Conservation (phyloP, 495 filamentous ascomycete species). For the Oidiodendron maius region DNA sequence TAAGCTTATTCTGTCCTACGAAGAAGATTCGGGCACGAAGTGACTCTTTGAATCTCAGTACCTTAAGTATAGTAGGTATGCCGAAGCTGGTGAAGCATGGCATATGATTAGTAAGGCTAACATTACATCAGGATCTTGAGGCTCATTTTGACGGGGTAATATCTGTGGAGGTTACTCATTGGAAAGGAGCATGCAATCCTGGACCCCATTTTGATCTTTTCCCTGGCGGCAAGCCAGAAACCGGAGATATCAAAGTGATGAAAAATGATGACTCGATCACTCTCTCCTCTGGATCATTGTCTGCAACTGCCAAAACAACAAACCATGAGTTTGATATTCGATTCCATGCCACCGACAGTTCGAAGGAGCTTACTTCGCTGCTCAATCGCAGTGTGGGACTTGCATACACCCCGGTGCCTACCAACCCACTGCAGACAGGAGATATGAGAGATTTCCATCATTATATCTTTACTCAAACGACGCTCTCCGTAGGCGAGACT, state of each 20-base stretch:
- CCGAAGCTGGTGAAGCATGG: neutral
- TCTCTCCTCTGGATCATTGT: conserved; percentile 48
- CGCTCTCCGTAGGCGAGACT: conserved; percentile 59
- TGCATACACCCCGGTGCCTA: conserved; percentile 45
- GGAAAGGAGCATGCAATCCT: conserved; percentile 48
- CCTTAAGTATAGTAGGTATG: conserved; percentile 37
- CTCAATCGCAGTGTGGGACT: conserved; percentile 54
- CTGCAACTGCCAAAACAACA: conserved; percentile 44
- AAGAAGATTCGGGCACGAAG: conserved; percentile 39
- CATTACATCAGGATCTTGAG: conserved; percentile 38
- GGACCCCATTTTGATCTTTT: conserved; percentile 61
- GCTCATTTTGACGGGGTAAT: conserved; percentile 55
- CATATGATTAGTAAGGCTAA: conserved; percentile 19
- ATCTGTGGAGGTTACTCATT: conserved; percentile 59
- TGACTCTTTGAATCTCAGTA: conserved; percentile 53
- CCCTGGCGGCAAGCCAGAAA: conserved; percentile 40
- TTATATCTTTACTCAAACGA: conserved; percentile 57
- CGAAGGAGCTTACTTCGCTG: conserved; percentile 50
- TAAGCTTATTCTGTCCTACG: conserved; percentile 44
- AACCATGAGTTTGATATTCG: conserved; percentile 51
- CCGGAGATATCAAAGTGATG: conserved; percentile 37
- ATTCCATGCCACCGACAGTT: conserved; percentile 43
- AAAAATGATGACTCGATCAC: conserved; percentile 44
- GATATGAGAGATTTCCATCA: conserved; percentile 51
- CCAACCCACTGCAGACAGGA: conserved; percentile 41